Conservation (phyloP, 495 filamentous ascomycete species). For the Talaromyces borbonicus region DNA sequence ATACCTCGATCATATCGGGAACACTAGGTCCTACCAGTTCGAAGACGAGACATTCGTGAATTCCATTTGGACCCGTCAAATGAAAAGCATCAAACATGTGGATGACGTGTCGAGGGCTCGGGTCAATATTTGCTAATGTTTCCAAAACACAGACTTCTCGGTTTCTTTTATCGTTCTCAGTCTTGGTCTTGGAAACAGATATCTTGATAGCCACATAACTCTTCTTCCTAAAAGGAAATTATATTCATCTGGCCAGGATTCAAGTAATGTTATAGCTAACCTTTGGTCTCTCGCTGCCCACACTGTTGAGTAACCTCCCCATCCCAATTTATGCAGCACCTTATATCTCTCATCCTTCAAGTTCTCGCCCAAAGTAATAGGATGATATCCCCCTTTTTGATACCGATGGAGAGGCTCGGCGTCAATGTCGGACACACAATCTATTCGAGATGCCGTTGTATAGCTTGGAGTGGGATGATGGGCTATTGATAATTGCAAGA, state of each 20-base stretch:
- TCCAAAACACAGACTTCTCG: constrained; percentile 20
- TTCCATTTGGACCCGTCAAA: constrained; percentile 32
- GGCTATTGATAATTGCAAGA: constrained; percentile 2
- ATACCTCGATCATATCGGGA: constrained; percentile 17
- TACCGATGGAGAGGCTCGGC: constrained; percentile 23
- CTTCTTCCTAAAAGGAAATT: constrained; percentile 13
- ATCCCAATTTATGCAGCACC: constrained; percentile 39
- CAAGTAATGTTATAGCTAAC: constrained; percentile 10
- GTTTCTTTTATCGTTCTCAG: constrained; percentile 9
- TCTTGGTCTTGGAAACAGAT: constrained; percentile 16
- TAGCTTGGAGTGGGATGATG: constrained; percentile 12
- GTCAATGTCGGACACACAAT: constrained; percentile 13
- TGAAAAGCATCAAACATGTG: constrained; percentile 28
- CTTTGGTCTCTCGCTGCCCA: constrained; percentile 36
- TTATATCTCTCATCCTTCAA: constrained; percentile 31
- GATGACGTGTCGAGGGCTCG: constrained; percentile 17
- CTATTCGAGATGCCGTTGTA: constrained; percentile 10
- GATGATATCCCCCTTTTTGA: constrained; percentile 33
- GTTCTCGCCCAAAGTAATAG: constrained; percentile 27
- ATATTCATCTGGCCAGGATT: constrained; percentile 11
- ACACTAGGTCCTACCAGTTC: constrained; percentile 33
- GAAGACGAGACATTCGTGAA: constrained; percentile 34
- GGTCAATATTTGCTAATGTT: constrained; percentile 14
- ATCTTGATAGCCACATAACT: constrained; percentile 25
- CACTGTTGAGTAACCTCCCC: constrained; percentile 39